These are phyloP conservation scores for Leptographium flavum DNA, from an alignment of 2,329 filamentous ascomycete species.

Conservation along the genomic window DNA sequence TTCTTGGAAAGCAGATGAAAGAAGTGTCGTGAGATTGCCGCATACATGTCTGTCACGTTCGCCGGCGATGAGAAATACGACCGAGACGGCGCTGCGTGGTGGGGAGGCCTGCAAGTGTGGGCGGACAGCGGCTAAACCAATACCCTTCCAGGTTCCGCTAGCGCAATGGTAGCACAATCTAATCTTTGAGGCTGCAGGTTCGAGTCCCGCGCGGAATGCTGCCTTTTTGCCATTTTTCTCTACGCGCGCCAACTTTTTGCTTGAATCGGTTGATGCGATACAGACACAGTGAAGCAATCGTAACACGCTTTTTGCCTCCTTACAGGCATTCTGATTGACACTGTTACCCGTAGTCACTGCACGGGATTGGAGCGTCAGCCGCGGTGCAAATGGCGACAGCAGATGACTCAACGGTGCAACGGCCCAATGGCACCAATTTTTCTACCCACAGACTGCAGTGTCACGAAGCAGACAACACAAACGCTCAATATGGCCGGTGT, in stretches of 20 bases:
- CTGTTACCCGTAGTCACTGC: too few species aligned
- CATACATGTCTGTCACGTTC: too few species aligned
- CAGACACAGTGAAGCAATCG: too few species aligned
- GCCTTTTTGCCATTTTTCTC: background rate
- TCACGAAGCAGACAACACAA: background rate
- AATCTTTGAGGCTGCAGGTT: conserved; percentile 21
- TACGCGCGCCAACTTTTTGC: background rate
- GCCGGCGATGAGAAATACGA: too few species aligned
- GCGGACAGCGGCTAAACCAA: background rate
- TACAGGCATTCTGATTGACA: too few species aligned
- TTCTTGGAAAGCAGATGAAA: too few species aligned
- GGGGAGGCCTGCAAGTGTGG: too few species aligned
- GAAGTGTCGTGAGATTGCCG: too few species aligned
- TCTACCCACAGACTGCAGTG: too few species aligned
- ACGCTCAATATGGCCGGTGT: background rate
- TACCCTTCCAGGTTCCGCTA: conserved; percentile 5
- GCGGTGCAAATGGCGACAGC: background rate
- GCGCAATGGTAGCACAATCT: conserved; percentile 48
- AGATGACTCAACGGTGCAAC: background rate
- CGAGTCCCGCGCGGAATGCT: conserved; percentile 32
- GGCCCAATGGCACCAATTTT: background rate
- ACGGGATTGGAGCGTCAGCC: background rate
- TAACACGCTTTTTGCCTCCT: background rate
- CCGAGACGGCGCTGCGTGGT: too few species aligned
- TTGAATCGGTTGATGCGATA: background rate